Percentiles rank a stretch among this genome's conserved stretches.
phyloP scores from a whole-genome alignment of 768 basidiomycete genomes.

The Collybia sordida region DNA sequence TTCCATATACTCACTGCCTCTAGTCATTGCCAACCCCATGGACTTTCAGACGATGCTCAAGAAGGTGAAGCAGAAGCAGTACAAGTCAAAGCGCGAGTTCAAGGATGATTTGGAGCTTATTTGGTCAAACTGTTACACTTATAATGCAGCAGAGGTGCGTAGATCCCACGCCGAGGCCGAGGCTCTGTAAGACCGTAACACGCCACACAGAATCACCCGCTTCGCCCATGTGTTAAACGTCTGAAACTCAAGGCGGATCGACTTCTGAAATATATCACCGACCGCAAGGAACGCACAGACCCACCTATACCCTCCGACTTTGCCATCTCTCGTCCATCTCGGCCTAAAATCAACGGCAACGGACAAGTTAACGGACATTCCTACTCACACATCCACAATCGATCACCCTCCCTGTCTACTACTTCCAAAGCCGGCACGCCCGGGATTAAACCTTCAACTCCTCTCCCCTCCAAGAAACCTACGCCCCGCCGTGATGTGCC shows the following conservation, averaged over 20 bases:
- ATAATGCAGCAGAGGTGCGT: conserved; percentile 88
- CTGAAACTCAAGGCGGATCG: conserved; percentile 84
- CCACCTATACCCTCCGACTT: conserved; percentile 58
- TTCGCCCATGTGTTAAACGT: conserved; percentile 78
- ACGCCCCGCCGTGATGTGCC: conserved; percentile 39
- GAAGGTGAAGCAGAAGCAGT: conserved; percentile 89
- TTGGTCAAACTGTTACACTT: conserved; percentile 93
- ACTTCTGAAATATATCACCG: conserved; percentile 85
- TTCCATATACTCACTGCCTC: conserved; percentile 8
- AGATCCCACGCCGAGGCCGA: not conserved
- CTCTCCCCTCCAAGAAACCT: conserved; percentile 17
- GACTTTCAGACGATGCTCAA: conserved; percentile 90
- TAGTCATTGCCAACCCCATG: conserved; percentile 95
- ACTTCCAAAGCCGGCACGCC: conserved; percentile 28
- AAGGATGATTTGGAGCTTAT: conserved; percentile 93
- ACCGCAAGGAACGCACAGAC: conserved; percentile 79
- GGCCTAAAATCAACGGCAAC: conserved; percentile 41
- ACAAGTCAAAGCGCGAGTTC: conserved; percentile 94
- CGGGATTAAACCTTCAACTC: conserved; percentile 23
- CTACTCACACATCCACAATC: conserved; percentile 28
- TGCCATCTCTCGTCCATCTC: conserved; percentile 29
- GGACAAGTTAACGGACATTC: conserved; percentile 39
- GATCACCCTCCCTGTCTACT: conserved; percentile 37
- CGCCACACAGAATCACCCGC: conserved; percentile 72
- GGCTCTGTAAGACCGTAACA: conserved; percentile 1